Evolutionary conservation across 345 rosid genomes (phyloP), one percentile per base, ranked within the genome.

Genomic region (Limnanthes douglasii): DNA sequence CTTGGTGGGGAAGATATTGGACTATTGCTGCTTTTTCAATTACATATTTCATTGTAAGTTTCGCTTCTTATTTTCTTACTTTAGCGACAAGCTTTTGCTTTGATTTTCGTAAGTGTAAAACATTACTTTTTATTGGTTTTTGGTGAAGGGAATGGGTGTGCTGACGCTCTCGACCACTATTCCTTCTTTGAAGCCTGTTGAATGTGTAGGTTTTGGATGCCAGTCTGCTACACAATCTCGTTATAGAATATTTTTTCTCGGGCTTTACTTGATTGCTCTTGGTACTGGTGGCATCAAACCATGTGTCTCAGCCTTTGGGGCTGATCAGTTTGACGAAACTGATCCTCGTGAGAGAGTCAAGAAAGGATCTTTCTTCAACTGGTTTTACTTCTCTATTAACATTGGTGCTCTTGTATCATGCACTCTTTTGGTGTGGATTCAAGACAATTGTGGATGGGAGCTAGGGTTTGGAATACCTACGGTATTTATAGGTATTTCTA

Each of bases 1-100:
- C 95, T 20, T 90, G 72, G 32, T 80, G 94, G 94, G 98, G 98
- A 51, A 56, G 95, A 77, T 90, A 84, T 75, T 72, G 94, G 94
- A 84, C 98, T 0, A 90, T 90, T 5, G 96, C 88, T 49, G 48
- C 61, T 31, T 84, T 90, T 72, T 90, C 95, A 17, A 64, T 74
- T 3, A 66, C 77, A 31, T 84, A 90, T 52, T 74, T 84, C 58
- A 55, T 77, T 40, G 95, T 84, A 68, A 51, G 33, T 18, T 18
- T 39, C 21, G 2, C 1, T n/a, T n/a, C n/a, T n/a, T n/a, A n/a
- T n/a, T n/a, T n/a, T n/a, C n/a, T n/a, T n/a, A n/a, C n/a, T n/a
- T n/a, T n/a, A n/a, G n/a, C n/a, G n/a, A n/a, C n/a, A n/a, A n/a
- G n/a, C n/a, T n/a, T n/a, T n/a, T n/a, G n/a, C 20, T 25, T 8